Evolutionary conservation across 176 grass and related monocot species (phyloP).

Genomic region (Microstegium vimineum): DNA sequence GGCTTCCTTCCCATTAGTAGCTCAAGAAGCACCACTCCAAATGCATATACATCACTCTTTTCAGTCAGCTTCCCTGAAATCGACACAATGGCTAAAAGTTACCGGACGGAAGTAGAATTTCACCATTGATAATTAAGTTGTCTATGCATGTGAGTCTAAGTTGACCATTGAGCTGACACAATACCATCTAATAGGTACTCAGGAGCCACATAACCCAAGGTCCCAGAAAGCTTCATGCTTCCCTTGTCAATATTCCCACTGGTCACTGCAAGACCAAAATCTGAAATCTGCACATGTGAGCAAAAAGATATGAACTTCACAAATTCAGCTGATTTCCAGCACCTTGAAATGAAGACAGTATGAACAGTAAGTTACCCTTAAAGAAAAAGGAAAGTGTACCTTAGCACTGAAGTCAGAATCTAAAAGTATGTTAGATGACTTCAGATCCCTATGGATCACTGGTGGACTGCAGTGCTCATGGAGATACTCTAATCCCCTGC

Average conservation of each 20-base stretch:
- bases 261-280: conserved; percentile 89
- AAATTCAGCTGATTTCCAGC: neutral
- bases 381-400: conserved; percentile 39
- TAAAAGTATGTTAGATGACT: conserved; percentile 98
- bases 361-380: conserved; percentile 13
- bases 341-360: neutral
- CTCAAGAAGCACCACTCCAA: conserved; percentile 90
- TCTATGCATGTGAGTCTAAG: neutral
- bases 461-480: conserved; percentile 93
- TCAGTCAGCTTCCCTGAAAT: conserved; percentile 91
- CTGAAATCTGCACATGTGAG: conserved; percentile 72
- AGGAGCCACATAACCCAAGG: conserved; percentile 93
- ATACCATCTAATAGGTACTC: conserved; percentile 93
- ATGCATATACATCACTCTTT: conserved; percentile 96
- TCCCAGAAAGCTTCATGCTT: conserved; percentile 80
- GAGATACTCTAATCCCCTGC: conserved; percentile 95
- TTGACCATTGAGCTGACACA: neutral
- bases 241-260: conserved; percentile 61
- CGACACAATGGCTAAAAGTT: neutral
- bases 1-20: conserved; percentile 90
- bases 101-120: conserved; percentile 22
- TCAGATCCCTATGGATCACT: conserved; percentile 94
- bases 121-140: neutral
- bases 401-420: conserved; percentile 87
- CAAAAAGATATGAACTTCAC: neutral